These are phyloP conservation scores for Melastoma candidum DNA, from an alignment of 441 rosid genomes.

Conservation along the genomic window DNA sequence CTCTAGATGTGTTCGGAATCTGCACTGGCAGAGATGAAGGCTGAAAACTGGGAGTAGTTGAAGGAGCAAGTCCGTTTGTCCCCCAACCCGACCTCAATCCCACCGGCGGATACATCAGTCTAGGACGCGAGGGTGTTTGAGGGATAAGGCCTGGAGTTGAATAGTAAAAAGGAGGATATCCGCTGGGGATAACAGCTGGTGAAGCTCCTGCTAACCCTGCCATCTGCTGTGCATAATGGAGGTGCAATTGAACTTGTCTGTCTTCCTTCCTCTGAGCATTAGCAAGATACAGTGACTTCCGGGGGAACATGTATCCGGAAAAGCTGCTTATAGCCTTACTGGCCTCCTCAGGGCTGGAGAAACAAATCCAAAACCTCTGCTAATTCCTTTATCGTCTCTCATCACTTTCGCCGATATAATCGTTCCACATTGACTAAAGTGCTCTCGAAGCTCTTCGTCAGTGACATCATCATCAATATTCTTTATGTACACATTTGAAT, in stretches of 20 bases:
- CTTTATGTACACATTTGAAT: constrained; percentile 43
- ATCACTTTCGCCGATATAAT: constrained; percentile 33
- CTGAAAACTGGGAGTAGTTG: constrained; percentile 41
- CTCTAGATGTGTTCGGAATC: constrained; percentile 37
- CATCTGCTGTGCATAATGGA: constrained; percentile 25
- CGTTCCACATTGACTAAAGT: constrained; percentile 37
- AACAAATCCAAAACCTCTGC: constrained; percentile 16
- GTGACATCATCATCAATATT: constrained; percentile 33
- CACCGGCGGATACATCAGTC: constrained; percentile 47
- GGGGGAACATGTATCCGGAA: constrained; percentile 28
- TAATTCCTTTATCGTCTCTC: constrained; percentile 19
- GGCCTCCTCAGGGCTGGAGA: constrained; percentile 17
- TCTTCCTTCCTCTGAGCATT: constrained; percentile 50
- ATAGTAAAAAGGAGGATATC: constrained; percentile 49
- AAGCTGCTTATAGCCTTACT: constrained; percentile 13
- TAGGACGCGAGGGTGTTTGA: constrained; percentile 36
- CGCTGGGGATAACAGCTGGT: constrained; percentile 38
- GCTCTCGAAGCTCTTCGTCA: constrained; percentile 36
- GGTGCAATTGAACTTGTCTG: constrained; percentile 33
- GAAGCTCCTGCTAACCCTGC: constrained; percentile 31
- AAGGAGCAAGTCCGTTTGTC: constrained; percentile 33
- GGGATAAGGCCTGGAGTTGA: constrained; percentile 40
- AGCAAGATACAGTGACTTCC: constrained; percentile 43
- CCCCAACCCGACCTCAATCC: constrained; percentile 59
- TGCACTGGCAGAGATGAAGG: constrained; percentile 35